Conservation (phyloP, 495 filamentous ascomycete species). For the Penicillium malachiteum region DNA sequence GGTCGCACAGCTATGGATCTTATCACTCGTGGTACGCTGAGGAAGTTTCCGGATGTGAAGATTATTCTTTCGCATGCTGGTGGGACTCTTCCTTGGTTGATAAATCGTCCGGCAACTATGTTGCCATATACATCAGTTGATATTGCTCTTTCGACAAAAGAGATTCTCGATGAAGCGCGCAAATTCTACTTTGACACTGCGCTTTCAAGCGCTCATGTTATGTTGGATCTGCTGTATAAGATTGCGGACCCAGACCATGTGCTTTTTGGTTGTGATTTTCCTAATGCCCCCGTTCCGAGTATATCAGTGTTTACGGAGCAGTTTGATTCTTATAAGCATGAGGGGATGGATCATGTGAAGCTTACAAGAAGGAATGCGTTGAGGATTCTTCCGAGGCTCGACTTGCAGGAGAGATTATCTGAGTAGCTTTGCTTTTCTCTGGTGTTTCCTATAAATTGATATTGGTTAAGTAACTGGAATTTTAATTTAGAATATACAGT, state of each 20-base stretch:
- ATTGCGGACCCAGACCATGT: background rate
- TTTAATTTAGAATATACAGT: too few species aligned
- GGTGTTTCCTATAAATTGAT: too few species aligned
- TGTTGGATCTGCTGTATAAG: background rate
- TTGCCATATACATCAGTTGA: constrained; percentile 1
- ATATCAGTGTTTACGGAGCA: background rate
- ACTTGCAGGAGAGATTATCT: background rate
- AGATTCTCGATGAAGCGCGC: background rate
- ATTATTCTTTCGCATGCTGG: constrained; percentile 55
- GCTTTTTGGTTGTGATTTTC: background rate
- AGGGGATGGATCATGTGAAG: background rate
- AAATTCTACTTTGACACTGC: background rate
- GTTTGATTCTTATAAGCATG: background rate
- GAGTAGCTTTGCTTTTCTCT: background rate
- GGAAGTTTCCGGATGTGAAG: constrained; percentile 40
- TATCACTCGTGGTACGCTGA: constrained; percentile 31
- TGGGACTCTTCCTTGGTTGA: constrained; percentile 47
- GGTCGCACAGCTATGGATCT: constrained; percentile 50
- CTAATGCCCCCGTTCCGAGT: background rate
- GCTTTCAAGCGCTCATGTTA: background rate
- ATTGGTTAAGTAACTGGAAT: too few species aligned
- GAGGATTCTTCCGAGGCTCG: background rate
- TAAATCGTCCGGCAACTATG: constrained; percentile 21
- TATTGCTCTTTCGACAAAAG: background rate
- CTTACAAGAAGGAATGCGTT: background rate